phyloP scores from a whole-genome alignment of 192 early-diverging fungal species.

The Linnemannia exigua region DNA sequence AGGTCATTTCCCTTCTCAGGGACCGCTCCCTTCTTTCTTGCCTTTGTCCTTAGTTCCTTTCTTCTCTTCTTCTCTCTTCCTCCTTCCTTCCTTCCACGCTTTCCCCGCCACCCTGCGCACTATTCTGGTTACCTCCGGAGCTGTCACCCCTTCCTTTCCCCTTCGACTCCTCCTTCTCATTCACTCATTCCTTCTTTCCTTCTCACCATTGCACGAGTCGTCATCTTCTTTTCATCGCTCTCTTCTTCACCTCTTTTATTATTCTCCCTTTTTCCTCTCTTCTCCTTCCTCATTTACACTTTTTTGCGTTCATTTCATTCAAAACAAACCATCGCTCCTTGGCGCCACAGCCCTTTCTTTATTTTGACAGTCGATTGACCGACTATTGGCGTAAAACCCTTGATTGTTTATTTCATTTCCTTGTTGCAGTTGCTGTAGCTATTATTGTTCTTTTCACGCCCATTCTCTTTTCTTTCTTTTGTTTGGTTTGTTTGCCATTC shows the following conservation, averaged over 20 bases:
- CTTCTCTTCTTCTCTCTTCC: neutral
- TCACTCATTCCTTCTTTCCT: neutral
- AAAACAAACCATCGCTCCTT: neutral
- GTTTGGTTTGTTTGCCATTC: neutral
- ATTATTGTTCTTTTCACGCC: conserved; percentile 2
- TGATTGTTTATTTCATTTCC: neutral
- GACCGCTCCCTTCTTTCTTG: neutral
- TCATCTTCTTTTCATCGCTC: neutral
- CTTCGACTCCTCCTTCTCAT: neutral
- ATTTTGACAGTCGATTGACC: neutral
- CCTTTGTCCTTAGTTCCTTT: neutral
- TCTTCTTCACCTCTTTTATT: neutral
- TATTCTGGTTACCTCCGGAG: neutral
- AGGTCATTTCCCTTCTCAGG: neutral
- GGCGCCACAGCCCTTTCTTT: conserved; percentile 3
- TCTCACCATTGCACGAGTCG: neutral
- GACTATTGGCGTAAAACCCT: neutral
- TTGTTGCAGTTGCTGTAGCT: too few species aligned
- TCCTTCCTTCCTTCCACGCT: neutral
- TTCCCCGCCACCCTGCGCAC: neutral
- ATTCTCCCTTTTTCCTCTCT: neutral
- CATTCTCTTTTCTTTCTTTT: neutral
- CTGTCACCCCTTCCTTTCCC: neutral
- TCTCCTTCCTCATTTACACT: neutral
- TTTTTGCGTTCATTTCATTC: neutral